These are phyloP conservation scores for Pelargonium australe DNA, from an alignment of 441 rosid genomes.

Conservation along the genomic window DNA sequence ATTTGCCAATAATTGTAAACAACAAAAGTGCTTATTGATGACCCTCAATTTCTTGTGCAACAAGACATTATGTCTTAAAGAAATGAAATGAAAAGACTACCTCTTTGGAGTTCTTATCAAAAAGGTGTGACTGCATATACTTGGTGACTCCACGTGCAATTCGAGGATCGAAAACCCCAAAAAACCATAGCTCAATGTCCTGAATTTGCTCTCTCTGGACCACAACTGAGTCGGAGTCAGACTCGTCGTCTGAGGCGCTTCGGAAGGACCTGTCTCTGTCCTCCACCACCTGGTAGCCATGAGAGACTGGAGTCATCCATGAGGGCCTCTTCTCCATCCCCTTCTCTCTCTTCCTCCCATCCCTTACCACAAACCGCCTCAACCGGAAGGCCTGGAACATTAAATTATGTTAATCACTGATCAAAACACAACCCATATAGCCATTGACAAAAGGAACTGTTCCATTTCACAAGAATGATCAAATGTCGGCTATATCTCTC, in stretches of 20 bases:
- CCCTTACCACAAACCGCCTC: slow-evolving; percentile 27
- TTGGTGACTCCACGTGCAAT: slow-evolving; percentile 46
- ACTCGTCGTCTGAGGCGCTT: slow-evolving; percentile 16
- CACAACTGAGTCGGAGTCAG: slow-evolving; percentile 36
- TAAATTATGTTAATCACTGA: not conserved
- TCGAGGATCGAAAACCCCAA: slow-evolving; percentile 46
- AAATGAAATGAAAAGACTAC: slow-evolving; percentile 23
- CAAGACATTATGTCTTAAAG: not conserved
- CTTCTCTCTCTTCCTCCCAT: slow-evolving; percentile 25
- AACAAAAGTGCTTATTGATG: too few relatives aligned
- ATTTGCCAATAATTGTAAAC: too few relatives aligned
- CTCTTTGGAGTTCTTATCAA: slow-evolving; percentile 39
- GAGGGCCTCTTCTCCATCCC: slow-evolving; percentile 34
- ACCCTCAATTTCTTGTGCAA: not conserved
- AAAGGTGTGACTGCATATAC: slow-evolving; percentile 54
- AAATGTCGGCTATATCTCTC: not conserved
- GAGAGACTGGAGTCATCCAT: slow-evolving; percentile 61
- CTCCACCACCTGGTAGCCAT: slow-evolving; percentile 53
- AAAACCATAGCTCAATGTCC: slow-evolving; percentile 59
- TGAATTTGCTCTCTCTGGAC: slow-evolving; percentile 64
- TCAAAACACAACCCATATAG: not conserved
- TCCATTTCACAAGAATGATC: not conserved
- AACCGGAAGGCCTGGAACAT: slow-evolving; percentile 38
- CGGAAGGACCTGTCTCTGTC: slow-evolving; percentile 23
- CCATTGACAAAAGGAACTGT: not conserved